Conservation (phyloP, 1,139 yeast species). For the Geotrichum reessii region DNA sequence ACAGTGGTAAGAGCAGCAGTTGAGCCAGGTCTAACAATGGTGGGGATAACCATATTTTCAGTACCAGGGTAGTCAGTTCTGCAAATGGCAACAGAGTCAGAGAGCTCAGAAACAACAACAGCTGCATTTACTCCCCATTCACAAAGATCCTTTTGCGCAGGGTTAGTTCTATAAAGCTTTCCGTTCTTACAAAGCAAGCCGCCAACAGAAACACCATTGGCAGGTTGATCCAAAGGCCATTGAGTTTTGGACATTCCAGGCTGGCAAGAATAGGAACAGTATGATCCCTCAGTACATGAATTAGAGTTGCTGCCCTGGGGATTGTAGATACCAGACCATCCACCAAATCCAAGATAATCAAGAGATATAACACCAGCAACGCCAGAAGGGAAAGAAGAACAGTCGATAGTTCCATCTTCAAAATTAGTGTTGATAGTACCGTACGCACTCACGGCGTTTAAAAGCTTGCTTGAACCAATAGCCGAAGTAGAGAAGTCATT, state of each 20-base stretch:
- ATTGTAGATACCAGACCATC: constrained; percentile 84
- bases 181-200: constrained; percentile 79
- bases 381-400: constrained; percentile 80
- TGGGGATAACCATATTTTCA: constrained; percentile 95
- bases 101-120: constrained; percentile 57
- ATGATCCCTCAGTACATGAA: constrained; percentile 77
- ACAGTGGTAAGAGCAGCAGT: constrained; percentile 69
- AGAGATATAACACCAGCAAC: constrained; percentile 76
- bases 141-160: constrained; percentile 60
- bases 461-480: constrained; percentile 36
- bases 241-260: constrained; percentile 97
- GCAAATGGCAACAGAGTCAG: constrained; percentile 73
- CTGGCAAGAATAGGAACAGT: constrained; percentile 95
- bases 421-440: constrained; percentile 52
- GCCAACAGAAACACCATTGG: constrained; percentile 84
- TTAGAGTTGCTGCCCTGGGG: constrained; percentile 46
- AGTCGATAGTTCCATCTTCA: constrained; percentile 72
- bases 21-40: constrained; percentile 66
- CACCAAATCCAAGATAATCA: constrained; percentile 77
- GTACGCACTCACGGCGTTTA: constrained; percentile 51
- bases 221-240: constrained; percentile 85
- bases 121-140: constrained; percentile 76
- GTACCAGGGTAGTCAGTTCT: constrained; percentile 99
- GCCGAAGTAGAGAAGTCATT: constrained; percentile 27
- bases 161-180: constrained; percentile 70